Base-by-base conservation (phyloP, 2,329 filamentous ascomycete species). In the Colletotrichum sp. region DNA sequence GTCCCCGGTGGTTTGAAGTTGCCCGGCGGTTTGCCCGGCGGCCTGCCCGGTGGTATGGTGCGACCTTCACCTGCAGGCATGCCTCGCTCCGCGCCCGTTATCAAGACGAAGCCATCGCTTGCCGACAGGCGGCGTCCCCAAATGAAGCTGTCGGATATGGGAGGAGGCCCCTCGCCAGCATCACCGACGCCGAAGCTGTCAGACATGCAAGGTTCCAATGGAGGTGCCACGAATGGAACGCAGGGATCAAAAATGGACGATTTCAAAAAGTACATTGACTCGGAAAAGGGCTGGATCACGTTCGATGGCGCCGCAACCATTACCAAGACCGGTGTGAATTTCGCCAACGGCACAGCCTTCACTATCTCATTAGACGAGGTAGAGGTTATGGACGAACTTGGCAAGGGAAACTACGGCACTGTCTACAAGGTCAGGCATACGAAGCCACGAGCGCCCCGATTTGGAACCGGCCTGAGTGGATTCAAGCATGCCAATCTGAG, bases 391-490 rank as follows among this genome's bases (percentile, higher is more conserved):
- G 95, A 96, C 77, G 97, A 99, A 86, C 88, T 99, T 14, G 97
- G 97, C 63, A 99, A 99, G 85, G 97, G 97, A 55, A 99, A 99
- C 83, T 99, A 99, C 81, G 97, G 97, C 76, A 99, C 96, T 2
- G 97, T 99, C 6, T 99, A 98, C 90, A 98, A 97, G 84, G 97
- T 99, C 73, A 92, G 94, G 80, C 97, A 99, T 85, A 92, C 94
- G 72, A 93, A 95, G 81, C 90, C 89, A 14, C 85, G 86, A 67
- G 84, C 87, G 21, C 90, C 90, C 1, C 88, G 91, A 43, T 92
- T 93, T 76, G 91, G 92, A 1, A 87, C 89, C 67, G 91, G 92
- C 28, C 83, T 93, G 21, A 88, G 88, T 36, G 86, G 88, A 43
- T 86, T 85, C 77, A 90, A 89, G 80, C 78, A 84, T 4, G 74